Conservation (phyloP, 148 eudicot species). For the Simmondsia chinensis region DNA sequence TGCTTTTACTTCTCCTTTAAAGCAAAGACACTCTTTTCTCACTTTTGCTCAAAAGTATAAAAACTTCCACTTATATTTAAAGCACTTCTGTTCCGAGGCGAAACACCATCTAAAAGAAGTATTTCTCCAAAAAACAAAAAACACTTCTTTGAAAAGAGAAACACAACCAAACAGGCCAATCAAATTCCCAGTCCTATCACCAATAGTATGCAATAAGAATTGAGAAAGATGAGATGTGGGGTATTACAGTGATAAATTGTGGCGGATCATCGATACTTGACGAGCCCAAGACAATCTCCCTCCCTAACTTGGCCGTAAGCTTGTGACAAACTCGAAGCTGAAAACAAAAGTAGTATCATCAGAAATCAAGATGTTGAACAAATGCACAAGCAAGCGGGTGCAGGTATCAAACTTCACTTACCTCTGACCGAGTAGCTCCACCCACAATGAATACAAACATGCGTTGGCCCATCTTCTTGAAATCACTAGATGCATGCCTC, state of each 20-base stretch:
- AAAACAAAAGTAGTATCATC: background rate
- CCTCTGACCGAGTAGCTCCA: constrained; percentile 96
- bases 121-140: too few relatives aligned
- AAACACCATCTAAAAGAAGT: too few relatives aligned
- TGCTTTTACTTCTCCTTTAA: too few relatives aligned
- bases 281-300: constrained; percentile 84
- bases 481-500: constrained; percentile 82
- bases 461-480: constrained; percentile 75
- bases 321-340: constrained; percentile 91
- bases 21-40: too few relatives aligned
- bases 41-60: too few relatives aligned
- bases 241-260: constrained; percentile 82
- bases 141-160: too few relatives aligned
- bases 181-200: background rate
- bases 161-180: background rate
- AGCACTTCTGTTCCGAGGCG: too few relatives aligned
- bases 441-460: constrained; percentile 90
- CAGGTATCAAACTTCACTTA: constrained; percentile 11
- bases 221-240: constrained; percentile 1
- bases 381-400: background rate
- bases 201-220: too few relatives aligned
- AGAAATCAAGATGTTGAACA: background rate
- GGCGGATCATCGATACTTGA: constrained; percentile 92
- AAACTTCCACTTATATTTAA: too few relatives aligned
- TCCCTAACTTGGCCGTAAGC: constrained; percentile 62